phyloP scores from a whole-genome alignment of 2,329 filamentous ascomycete species.

The Magnaporthiopsis poae region DNA sequence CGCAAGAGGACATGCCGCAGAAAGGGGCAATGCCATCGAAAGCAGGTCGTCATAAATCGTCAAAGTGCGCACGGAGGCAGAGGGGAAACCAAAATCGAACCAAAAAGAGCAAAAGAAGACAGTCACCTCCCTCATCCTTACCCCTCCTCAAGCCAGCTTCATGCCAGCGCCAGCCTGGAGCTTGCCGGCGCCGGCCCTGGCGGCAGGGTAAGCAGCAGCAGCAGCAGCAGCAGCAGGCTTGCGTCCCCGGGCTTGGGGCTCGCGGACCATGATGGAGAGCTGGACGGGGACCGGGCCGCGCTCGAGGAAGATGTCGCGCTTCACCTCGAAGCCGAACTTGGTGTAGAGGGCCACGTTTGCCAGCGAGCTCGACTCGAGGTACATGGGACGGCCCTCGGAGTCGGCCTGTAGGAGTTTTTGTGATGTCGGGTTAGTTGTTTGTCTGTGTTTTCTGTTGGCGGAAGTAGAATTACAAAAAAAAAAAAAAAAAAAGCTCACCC shows the following conservation, averaged over 20 bases:
- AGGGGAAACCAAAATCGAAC: background rate
- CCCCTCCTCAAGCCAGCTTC: background rate
- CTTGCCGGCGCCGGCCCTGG: conserved; percentile 1
- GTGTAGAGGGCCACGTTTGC: conserved; percentile 63
- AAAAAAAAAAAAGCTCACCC: conserved; percentile 32
- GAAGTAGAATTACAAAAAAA: no score
- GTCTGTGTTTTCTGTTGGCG: no score
- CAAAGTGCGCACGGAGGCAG: background rate
- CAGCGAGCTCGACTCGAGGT: conserved; percentile 66
- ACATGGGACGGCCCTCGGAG: conserved; percentile 55
- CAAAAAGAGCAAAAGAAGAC: background rate
- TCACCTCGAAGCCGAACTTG: conserved; percentile 62
- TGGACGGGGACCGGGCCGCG: conserved; percentile 49
- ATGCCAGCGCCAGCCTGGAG: background rate
- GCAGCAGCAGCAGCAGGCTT: no score
- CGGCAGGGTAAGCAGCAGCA: background rate
- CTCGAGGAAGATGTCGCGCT: conserved; percentile 53
- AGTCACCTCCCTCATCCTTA: background rate
- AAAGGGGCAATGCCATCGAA: background rate
- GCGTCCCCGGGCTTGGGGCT: conserved; percentile 36
- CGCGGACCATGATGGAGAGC: conserved; percentile 73
- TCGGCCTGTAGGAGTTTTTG: conserved; percentile 45
- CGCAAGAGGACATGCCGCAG: background rate
- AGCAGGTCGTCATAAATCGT: background rate
- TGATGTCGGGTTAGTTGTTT: background rate